Conservation (phyloP, 371 early-diverging fungal species). For the Coelomomyces lativittatus region DNA sequence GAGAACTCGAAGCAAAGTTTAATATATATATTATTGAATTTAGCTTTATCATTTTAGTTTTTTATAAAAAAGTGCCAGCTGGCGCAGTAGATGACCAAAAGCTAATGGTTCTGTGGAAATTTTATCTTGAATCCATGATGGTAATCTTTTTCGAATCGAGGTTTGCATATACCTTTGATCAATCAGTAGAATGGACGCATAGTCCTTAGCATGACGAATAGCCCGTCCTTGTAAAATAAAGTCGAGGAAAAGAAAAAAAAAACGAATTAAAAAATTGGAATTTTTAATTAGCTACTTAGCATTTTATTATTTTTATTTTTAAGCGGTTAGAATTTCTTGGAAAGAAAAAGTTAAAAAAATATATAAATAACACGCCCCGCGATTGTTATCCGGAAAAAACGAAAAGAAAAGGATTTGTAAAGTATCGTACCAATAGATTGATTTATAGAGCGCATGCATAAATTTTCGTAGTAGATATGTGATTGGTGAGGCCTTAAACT, state of each 20-base stretch:
- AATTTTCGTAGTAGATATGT: conserved; percentile 61
- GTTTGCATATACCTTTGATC: conserved; percentile 22
- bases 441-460: conserved; percentile 91
- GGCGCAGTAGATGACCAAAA: not conserved
- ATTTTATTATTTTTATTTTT: no score
- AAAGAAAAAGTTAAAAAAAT: no score
- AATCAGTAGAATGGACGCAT: conserved; percentile 36
- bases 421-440: conserved; percentile 67
- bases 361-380: no score
- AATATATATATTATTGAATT: not conserved
- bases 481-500: not conserved
- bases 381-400: no score
- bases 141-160: conserved; percentile 12
- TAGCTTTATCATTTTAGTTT: not conserved
- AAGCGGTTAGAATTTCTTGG: no score
- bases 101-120: not conserved
- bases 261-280: conserved; percentile 2
- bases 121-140: conserved; percentile 16
- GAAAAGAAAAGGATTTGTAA: no score
- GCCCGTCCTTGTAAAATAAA: conserved; percentile 48
- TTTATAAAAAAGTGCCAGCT: not conserved
- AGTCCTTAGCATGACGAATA: conserved; percentile 72
- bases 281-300: no score
- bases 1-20: no score
- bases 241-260: not conserved